phyloP scores from a whole-genome alignment of 2,329 filamentous ascomycete species.

The Talaromyces sp. region DNA sequence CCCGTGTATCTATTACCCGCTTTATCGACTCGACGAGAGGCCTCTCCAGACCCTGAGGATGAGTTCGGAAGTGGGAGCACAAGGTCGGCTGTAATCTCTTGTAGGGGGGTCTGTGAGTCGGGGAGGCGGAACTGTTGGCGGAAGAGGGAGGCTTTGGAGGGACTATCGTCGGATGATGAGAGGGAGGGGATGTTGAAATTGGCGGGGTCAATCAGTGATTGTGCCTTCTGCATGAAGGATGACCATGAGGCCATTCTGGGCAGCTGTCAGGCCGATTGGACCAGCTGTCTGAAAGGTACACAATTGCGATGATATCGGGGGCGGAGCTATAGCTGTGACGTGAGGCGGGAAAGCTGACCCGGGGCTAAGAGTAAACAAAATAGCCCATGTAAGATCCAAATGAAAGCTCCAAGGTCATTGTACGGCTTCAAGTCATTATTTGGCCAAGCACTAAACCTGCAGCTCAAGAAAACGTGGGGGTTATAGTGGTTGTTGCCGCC shows the following conservation, averaged over 20 bases:
- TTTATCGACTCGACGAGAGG: conserved; percentile 58
- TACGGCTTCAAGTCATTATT: conserved; percentile 29
- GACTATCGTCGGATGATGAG: conserved; percentile 74
- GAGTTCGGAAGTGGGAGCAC: conserved; percentile 75
- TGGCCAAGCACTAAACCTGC: conserved; percentile 18
- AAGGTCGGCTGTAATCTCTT: conserved; percentile 95
- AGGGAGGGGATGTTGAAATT: conserved; percentile 74
- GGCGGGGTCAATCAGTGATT: conserved; percentile 90
- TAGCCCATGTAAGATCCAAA: conserved; percentile 24
- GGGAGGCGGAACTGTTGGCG: conserved; percentile 96
- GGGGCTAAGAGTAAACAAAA: conserved; percentile 23
- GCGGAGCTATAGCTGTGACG: conserved; percentile 29
- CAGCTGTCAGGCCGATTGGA: conserved; percentile 7
- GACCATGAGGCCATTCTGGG: conserved; percentile 65
- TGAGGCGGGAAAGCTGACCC: conserved; percentile 20
- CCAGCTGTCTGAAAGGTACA: conserved; percentile 2
- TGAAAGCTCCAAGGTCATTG: conserved; percentile 30
- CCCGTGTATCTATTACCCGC: conserved; percentile 84
- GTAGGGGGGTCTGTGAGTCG: conserved; percentile 85
- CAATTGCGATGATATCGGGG: conserved; percentile 20
- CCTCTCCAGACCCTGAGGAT: conserved; percentile 62
- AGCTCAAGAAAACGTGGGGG: conserved; percentile 20
- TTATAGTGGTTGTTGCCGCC: conserved; percentile 22
- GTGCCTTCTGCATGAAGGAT: conserved; percentile 91
- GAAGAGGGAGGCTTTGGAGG: conserved; percentile 90